Conservation (phyloP, 139 green algal species). For the Astrephomene gubernaculifera region DNA sequence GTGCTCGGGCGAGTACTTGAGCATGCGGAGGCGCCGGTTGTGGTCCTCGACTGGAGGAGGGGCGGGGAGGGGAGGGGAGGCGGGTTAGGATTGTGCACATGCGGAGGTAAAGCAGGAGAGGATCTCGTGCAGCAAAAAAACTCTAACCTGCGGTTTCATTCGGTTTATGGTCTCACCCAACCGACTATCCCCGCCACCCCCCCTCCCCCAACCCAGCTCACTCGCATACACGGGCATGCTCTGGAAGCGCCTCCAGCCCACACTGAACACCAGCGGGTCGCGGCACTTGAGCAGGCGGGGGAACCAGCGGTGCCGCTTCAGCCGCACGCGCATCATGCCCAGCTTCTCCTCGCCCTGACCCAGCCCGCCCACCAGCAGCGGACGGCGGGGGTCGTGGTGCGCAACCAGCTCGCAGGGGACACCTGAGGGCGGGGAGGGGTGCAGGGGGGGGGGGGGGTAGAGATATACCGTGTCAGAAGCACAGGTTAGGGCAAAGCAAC, state of each 20-base stretch:
- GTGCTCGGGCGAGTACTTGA: conserved; percentile 99
- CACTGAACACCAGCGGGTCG: conserved; percentile 94
- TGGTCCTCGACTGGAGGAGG: conserved; percentile 82
- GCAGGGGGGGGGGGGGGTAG: not conserved
- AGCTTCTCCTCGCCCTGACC: conserved; percentile 83
- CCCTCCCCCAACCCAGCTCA: not conserved
- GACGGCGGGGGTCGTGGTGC: conserved; percentile 83
- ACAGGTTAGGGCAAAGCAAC: no score
- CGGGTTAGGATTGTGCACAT: not conserved
- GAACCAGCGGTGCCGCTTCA: conserved; percentile 68
- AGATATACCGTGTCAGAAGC: no score
- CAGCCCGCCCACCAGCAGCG: conserved; percentile 92
- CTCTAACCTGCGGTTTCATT: not conserved
- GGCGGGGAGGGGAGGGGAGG: not conserved
- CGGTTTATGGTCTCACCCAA: not conserved
- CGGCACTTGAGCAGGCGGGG: conserved; percentile 91
- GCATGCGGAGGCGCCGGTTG: conserved; percentile 88
- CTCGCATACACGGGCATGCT: conserved; percentile 87
- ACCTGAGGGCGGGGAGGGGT: conserved; percentile 45
- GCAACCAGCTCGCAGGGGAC: conserved; percentile 93
- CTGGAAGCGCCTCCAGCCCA: conserved; percentile 97
- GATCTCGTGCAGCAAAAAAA: not conserved
- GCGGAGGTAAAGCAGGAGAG: not conserved
- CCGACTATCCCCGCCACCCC: not conserved
- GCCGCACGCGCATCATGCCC: conserved; percentile 76